These are phyloP conservation scores for Leptographium galeiforme DNA, from an alignment of 2,329 filamentous ascomycete species.

Conservation along the genomic window DNA sequence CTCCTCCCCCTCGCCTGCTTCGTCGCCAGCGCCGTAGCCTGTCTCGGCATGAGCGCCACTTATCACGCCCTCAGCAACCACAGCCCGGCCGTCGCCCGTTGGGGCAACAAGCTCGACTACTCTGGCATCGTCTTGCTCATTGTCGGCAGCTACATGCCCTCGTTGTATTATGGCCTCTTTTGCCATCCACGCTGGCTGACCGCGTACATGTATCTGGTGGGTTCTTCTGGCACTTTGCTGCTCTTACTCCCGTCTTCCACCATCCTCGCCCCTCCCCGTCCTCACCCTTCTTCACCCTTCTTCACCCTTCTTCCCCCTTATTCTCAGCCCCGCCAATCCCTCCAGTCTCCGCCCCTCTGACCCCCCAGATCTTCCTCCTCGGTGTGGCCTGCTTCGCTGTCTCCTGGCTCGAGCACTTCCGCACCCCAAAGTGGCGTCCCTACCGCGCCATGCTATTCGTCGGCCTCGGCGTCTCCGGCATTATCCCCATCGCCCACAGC, in stretches of 20 bases:
- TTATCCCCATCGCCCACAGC: slow-evolving; percentile 74
- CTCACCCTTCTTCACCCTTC: too few species aligned
- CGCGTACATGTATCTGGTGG: slow-evolving; percentile 63
- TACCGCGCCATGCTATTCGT: slow-evolving; percentile 86
- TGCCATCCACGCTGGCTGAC: slow-evolving; percentile 52
- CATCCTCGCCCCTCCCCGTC: too few species aligned
- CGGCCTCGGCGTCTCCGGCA: slow-evolving; percentile 67
- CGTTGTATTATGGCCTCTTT: slow-evolving; percentile 76
- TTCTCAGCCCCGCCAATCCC: neutral
- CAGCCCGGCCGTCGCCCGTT: slow-evolving; percentile 59
- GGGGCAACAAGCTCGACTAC: slow-evolving; percentile 91
- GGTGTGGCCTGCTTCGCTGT: slow-evolving; percentile 64
- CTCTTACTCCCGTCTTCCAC: too few species aligned
- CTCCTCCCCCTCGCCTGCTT: slow-evolving; percentile 65
- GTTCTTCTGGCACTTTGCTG: slow-evolving; percentile 14
- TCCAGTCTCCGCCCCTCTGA: neutral
- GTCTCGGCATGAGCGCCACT: slow-evolving; percentile 68
- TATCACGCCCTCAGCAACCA: slow-evolving; percentile 83
- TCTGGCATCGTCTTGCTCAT: slow-evolving; percentile 87
- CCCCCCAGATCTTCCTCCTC: slow-evolving; percentile 56
- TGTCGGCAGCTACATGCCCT: slow-evolving; percentile 80
- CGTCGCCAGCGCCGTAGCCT: slow-evolving; percentile 59
- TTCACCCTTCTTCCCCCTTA: too few species aligned
- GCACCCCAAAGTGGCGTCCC: slow-evolving; percentile 70
- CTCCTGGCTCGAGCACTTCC: slow-evolving; percentile 69